phyloP scores from a whole-genome alignment of 2,329 filamentous ascomycete species.

The Chaetomiaceae sp. region DNA sequence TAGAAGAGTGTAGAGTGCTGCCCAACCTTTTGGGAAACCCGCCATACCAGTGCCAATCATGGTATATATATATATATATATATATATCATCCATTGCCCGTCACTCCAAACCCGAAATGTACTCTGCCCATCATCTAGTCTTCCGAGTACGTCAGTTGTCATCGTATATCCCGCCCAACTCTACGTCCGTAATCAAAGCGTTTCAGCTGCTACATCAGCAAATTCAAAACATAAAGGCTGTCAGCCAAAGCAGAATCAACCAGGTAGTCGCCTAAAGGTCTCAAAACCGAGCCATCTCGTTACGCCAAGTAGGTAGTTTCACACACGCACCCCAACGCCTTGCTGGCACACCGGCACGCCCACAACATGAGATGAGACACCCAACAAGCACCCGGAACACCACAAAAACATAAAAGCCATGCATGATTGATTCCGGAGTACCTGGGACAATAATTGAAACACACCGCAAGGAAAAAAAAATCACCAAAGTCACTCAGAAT shows the following conservation, averaged over 20 bases:
- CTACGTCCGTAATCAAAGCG: too few relatives aligned
- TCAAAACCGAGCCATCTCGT: not conserved
- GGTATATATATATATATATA: too few relatives aligned
- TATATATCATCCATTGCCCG: too few relatives aligned
- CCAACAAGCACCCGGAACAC: not conserved
- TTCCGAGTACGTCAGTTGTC: too few relatives aligned
- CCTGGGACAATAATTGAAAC: not conserved
- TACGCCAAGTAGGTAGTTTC: not conserved
- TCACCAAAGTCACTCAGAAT: not conserved
- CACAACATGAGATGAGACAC: not conserved
- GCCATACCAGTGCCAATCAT: too few relatives aligned
- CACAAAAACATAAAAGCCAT: not conserved
- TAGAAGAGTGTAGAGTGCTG: too few relatives aligned
- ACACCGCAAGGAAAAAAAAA: not conserved
- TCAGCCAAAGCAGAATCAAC: not conserved
- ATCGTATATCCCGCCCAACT: too few relatives aligned
- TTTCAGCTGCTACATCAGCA: too few relatives aligned
- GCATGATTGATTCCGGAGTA: conserved; percentile 3
- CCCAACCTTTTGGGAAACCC: too few relatives aligned
- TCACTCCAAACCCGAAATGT: too few relatives aligned
- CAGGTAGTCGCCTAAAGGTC: not conserved
- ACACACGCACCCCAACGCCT: not conserved
- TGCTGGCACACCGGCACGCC: not conserved
- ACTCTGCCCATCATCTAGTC: too few relatives aligned
- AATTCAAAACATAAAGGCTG: not conserved